phyloP scores from a whole-genome alignment of 1,139 yeast species.

The Kodamaea anthophila region DNA sequence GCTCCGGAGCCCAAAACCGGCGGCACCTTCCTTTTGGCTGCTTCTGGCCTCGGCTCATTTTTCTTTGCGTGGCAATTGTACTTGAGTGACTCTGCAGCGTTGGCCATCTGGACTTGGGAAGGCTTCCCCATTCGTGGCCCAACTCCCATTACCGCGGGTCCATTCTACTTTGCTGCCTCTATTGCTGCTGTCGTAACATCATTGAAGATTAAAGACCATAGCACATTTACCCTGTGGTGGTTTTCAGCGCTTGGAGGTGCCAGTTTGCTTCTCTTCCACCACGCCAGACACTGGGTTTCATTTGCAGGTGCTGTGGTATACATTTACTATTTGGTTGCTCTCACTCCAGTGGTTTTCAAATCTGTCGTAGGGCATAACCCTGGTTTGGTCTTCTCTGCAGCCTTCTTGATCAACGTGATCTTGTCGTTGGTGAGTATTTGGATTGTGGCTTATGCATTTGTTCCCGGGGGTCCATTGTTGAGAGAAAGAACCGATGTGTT shows the following conservation, averaged over 20 bases:
- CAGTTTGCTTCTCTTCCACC: constrained; percentile 46
- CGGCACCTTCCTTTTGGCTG: constrained; percentile 44
- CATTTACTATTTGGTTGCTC: constrained; percentile 54
- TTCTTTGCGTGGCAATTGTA: constrained; percentile 69
- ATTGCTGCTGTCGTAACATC: constrained; percentile 45
- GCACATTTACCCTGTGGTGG: constrained; percentile 19
- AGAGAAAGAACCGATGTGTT: constrained; percentile 86
- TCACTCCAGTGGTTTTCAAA: constrained; percentile 60
- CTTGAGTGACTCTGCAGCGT: constrained; percentile 76
- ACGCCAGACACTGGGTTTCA: constrained; percentile 71
- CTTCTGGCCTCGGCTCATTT: constrained; percentile 72
- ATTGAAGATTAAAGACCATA: constrained; percentile 11
- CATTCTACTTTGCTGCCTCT: constrained; percentile 56
- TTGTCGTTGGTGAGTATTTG: constrained; percentile 80
- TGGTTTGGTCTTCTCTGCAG: constrained; percentile 50
- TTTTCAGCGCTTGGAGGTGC: constrained; percentile 36
- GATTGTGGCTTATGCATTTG: constrained; percentile 98
- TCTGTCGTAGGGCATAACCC: constrained; percentile 55
- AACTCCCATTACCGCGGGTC: constrained; percentile 83
- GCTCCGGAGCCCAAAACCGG: constrained; percentile 15
- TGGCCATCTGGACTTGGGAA: constrained; percentile 90
- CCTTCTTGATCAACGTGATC: constrained; percentile 50
- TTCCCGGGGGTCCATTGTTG: constrained; percentile 83
- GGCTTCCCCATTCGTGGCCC: constrained; percentile 90
- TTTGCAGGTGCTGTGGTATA: constrained; percentile 69